Evolutionary conservation across 495 filamentous ascomycete species (phyloP).

Genomic region (Annulohypoxylon moriforme): DNA sequence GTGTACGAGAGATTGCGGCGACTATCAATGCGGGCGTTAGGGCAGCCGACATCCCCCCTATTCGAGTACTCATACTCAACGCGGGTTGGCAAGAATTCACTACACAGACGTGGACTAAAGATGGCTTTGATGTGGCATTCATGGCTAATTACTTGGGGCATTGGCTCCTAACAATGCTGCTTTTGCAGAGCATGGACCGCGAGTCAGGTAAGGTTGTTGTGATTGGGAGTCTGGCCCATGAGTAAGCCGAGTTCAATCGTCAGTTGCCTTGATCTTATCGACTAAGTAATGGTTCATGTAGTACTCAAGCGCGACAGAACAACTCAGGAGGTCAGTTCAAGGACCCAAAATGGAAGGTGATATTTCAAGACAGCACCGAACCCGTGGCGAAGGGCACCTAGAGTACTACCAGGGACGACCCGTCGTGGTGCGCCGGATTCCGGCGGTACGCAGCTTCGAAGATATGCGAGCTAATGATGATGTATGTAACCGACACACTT

Average conservation of each 20-base stretch:
- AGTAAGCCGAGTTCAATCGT: constrained; percentile 26
- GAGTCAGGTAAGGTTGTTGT: constrained; percentile 53
- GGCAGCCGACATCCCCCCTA: background rate
- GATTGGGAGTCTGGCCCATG: constrained; percentile 53
- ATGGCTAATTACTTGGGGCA: background rate
- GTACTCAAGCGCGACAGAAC: background rate
- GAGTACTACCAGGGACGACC: constrained; percentile 37
- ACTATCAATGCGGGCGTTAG: background rate
- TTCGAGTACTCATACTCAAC: background rate
- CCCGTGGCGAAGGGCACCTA: constrained; percentile 46
- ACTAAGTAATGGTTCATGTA: background rate
- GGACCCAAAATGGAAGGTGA: constrained; percentile 41
- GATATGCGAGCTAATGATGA: constrained; percentile 48
- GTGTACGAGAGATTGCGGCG: background rate
- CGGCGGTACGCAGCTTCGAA: constrained; percentile 53
- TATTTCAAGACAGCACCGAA: constrained; percentile 33
- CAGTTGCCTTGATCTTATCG: too few species aligned
- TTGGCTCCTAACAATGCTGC: background rate
- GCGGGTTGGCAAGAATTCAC: background rate
- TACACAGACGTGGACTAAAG: background rate
- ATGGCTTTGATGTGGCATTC: background rate
- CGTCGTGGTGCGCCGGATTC: constrained; percentile 27
- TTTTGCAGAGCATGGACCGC: constrained; percentile 44
- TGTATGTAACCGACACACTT: constrained; percentile 32
- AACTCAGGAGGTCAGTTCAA: background rate